phyloP scores from a whole-genome alignment of 179 eudicot genomes.

The Beta lomatogona region DNA sequence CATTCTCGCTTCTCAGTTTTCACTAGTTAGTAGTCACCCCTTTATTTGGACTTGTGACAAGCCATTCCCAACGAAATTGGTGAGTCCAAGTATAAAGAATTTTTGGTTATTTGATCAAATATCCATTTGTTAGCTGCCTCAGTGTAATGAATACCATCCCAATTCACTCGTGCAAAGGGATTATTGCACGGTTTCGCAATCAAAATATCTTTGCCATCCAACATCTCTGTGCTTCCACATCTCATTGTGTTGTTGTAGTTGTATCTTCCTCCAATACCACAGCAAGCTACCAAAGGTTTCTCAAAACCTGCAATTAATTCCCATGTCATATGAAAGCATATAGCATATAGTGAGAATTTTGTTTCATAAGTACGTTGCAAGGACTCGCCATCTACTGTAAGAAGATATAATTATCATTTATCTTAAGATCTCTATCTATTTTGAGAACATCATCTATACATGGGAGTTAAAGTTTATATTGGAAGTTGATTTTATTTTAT shows the following conservation, averaged over 20 bases:
- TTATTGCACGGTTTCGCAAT: constrained; percentile 50
- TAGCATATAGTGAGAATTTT: too few relatives aligned
- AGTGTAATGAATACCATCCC: constrained; percentile 74
- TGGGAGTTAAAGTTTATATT: too few relatives aligned
- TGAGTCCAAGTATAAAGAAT: constrained; percentile 45
- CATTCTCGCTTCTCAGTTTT: not conserved
- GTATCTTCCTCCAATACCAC: constrained; percentile 62
- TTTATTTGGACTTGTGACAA: constrained; percentile 20
- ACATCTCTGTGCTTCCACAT: constrained; percentile 53
- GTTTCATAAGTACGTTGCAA: too few relatives aligned
- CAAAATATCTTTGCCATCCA: constrained; percentile 48
- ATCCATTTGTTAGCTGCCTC: constrained; percentile 69
- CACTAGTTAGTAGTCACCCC: not conserved
- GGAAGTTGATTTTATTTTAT: too few relatives aligned
- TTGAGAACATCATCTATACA: too few relatives aligned
- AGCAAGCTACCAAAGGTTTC: constrained; percentile 54
- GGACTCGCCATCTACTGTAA: too few relatives aligned
- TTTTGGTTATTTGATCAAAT: constrained; percentile 35
- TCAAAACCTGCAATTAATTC: constrained; percentile 42
- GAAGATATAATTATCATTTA: too few relatives aligned
- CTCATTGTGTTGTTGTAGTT: constrained; percentile 46
- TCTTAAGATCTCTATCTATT: too few relatives aligned
- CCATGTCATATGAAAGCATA: not conserved
- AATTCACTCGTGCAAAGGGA: constrained; percentile 43
- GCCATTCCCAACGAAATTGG: constrained; percentile 45